Evolutionary conservation across 192 early-diverging fungal species (phyloP), one percentile per base, ranked within the genome.

Genomic region (Coemansia sp.): DNA sequence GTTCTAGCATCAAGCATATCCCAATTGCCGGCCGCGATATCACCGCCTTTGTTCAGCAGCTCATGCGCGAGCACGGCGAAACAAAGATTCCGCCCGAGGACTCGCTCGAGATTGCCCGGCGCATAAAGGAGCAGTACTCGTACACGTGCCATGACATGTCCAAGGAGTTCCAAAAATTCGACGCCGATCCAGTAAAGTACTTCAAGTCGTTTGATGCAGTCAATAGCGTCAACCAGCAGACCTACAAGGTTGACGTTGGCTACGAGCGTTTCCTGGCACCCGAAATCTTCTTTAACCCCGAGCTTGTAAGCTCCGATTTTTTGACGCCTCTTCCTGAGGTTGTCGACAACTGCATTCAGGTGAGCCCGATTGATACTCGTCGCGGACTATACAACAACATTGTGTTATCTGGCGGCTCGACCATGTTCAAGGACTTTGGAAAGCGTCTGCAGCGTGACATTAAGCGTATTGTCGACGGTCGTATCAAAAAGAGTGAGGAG

Each of bases 261-360:
- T 98, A 91, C 67, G 96, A 98, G 72, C 92, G 96, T 52, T 98
- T 98, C 84, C 78, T 98, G 57, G 96, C 91, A n/a, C 96, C 96
- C 15, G 96, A 98, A 67, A 92, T 98, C 72, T 98, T 98, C 75
- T 98, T 98, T 83, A 97, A 96, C 71, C 96, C 96, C 19, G 96
- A 98, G 81, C 94, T 98, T 61, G 91, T 91, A 41, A 91, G 87
- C 83, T 91, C 93, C 19, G 95, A 97, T 70, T 98, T 96, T 70
- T 73, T 96, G 60, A 96, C 92, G 17, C 96, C 96, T 34, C 80
- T 98, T 19, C 95, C 96, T 10, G 89, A 95, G 40, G 92, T 97
- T 18, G 95, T 98, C 19, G 96, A 98, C 82, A 90, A 83, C 53
- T 93, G 93, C 37, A 94, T 98, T 56, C 96, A 98, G 71, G 89